A percentile compares a stretch with the other conserved stretches of the same genome.
phyloP scores from a whole-genome alignment of 2,329 filamentous ascomycete genomes.

The Exophiala aquamarina region DNA sequence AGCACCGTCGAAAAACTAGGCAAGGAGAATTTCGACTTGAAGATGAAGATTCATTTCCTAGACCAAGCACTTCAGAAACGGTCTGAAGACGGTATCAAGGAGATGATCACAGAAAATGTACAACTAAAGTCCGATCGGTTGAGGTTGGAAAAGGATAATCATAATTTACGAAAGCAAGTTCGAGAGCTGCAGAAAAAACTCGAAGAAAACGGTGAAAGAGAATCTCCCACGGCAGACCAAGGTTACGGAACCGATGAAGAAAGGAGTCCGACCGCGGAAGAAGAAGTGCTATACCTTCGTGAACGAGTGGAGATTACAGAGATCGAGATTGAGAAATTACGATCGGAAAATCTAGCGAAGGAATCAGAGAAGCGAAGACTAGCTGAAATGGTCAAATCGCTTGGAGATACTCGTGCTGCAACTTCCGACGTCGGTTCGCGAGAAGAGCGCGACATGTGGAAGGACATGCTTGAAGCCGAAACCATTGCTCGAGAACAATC shows the following conservation, averaged over 20 bases:
- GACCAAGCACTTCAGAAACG: slow-evolving; percentile 90
- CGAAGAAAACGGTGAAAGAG: slow-evolving; percentile 47
- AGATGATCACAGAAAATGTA: slow-evolving; percentile 97
- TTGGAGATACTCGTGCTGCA: slow-evolving; percentile 54
- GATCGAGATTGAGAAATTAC: slow-evolving; percentile 77
- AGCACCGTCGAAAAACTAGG: slow-evolving; percentile 94
- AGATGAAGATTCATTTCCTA: slow-evolving; percentile 95
- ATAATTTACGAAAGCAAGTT: slow-evolving; percentile 73
- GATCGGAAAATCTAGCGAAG: slow-evolving; percentile 72
- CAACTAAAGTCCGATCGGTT: slow-evolving; percentile 89
- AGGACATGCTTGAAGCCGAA: slow-evolving; percentile 90
- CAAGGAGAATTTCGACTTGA: slow-evolving; percentile 97
- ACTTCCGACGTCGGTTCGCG: slow-evolving; percentile 50
- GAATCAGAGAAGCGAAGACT: slow-evolving; percentile 86
- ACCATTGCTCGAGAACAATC: slow-evolving; percentile 83
- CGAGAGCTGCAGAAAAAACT: slow-evolving; percentile 84
- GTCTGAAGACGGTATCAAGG: slow-evolving; percentile 93
- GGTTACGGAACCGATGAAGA: slow-evolving; percentile 59
- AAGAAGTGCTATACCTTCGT: slow-evolving; percentile 80
- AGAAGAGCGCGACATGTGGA: slow-evolving; percentile 75
- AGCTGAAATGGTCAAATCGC: slow-evolving; percentile 72
- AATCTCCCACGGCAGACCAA: slow-evolving; percentile 46
- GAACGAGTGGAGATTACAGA: slow-evolving; percentile 85
- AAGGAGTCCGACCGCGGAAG: slow-evolving; percentile 58
- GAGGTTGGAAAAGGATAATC: slow-evolving; percentile 87